phyloP scores from a whole-genome alignment of 2,329 filamentous ascomycete genomes.

The Monosporascus sp. region DNA sequence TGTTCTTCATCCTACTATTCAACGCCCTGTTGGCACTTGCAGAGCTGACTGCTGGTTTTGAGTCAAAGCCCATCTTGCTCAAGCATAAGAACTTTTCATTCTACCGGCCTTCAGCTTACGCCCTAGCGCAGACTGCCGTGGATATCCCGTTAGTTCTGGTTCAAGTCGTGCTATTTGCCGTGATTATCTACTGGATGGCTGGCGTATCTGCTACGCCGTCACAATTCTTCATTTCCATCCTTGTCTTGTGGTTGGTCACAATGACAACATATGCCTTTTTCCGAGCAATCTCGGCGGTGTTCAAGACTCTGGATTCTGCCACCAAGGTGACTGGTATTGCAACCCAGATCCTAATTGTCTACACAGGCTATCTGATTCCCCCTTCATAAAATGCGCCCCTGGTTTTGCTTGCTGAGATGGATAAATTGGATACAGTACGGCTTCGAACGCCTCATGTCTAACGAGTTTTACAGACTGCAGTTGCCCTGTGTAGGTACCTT shows the following conservation, averaged over 20 bases:
- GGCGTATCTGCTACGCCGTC: conserved; percentile 50
- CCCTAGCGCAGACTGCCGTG: conserved; percentile 28
- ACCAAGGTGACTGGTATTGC: conserved; percentile 24
- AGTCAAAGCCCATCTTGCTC: conserved; percentile 58
- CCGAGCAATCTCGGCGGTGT: conserved; percentile 42
- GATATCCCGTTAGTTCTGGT: conserved; percentile 52
- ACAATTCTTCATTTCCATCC: conserved; percentile 56
- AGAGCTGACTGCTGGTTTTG: conserved; percentile 57
- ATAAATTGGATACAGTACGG: conserved; percentile 60
- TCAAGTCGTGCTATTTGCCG: conserved; percentile 53
- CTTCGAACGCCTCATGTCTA: conserved; percentile 57
- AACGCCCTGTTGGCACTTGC: conserved; percentile 57
- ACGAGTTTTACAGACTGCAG: conserved; percentile 53
- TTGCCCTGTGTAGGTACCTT: conserved; percentile 50
- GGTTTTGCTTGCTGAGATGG: conserved; percentile 50
- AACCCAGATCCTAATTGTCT: conserved; percentile 23
- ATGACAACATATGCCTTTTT: conserved; percentile 52
- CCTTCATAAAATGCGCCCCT: conserved; percentile 49
- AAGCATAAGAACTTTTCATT: conserved; percentile 69
- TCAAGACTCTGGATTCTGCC: conserved; percentile 42
- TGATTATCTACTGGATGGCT: conserved; percentile 58
- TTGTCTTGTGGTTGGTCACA: conserved; percentile 49
- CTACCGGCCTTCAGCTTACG: conserved; percentile 57
- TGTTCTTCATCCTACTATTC: conserved; percentile 60
- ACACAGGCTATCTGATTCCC: conserved; percentile 44